These are phyloP conservation scores for Grammothele lineata DNA, from an alignment of 768 basidiomycete species.

Conservation along the genomic window DNA sequence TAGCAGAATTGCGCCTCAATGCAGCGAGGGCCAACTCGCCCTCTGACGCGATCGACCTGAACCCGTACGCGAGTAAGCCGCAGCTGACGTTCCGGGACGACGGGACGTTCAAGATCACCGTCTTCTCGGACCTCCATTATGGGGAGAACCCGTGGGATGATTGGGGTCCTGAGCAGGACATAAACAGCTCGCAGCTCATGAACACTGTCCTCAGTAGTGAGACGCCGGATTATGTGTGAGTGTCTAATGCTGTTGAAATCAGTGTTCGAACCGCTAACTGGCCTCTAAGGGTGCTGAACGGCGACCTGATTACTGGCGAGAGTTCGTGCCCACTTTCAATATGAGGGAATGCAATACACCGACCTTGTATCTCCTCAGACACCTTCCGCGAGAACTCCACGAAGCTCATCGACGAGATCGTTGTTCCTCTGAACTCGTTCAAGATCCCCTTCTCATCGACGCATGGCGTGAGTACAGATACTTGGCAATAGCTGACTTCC, in stretches of 20 bases:
- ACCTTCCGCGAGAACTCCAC: slow-evolving; percentile 64
- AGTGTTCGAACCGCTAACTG: too few relatives aligned
- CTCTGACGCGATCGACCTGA: slow-evolving; percentile 13
- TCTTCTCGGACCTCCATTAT: slow-evolving; percentile 74
- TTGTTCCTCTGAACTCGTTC: slow-evolving; percentile 53
- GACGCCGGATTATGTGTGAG: slow-evolving; percentile 67
- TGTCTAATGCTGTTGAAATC: background rate
- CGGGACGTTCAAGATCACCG: slow-evolving; percentile 66
- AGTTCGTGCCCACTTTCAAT: slow-evolving; percentile 33
- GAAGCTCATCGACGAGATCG: slow-evolving; percentile 56
- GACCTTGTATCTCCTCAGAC: slow-evolving; percentile 32
- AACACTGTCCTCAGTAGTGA: slow-evolving; percentile 50
- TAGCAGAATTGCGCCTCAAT: background rate
- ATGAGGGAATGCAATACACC: background rate
- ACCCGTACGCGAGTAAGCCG: slow-evolving; percentile 44
- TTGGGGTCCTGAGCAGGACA: slow-evolving; percentile 67
- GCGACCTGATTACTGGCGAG: slow-evolving; percentile 72
- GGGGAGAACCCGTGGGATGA: slow-evolving; percentile 71
- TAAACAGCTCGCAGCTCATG: slow-evolving; percentile 59
- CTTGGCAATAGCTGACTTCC: background rate
- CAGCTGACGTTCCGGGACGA: slow-evolving; percentile 52
- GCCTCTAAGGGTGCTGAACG: slow-evolving; percentile 55
- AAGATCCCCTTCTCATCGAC: slow-evolving; percentile 63
- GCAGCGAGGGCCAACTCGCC: background rate
- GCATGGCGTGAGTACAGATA: slow-evolving; percentile 45